Conservation (phyloP, 177 flowering plant genomes). For the Telopea speciosissima region DNA sequence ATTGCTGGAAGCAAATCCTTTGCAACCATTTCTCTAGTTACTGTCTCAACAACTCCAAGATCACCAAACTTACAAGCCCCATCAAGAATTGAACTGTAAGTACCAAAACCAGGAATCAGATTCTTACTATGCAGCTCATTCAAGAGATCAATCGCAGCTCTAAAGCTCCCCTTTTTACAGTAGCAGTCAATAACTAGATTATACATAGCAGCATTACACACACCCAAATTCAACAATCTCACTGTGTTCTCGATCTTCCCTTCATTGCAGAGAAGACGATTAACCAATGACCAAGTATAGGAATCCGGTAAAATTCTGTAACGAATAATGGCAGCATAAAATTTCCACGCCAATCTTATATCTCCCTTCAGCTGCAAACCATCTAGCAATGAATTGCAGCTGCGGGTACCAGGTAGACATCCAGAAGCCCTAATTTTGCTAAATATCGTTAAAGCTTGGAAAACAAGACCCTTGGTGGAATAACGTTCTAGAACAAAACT, state of each 20-base stretch:
- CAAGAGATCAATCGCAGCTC: constrained; percentile 33
- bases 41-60: constrained; percentile 28
- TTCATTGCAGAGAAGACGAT: constrained; percentile 37
- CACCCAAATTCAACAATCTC: constrained; percentile 41
- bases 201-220: constrained; percentile 36
- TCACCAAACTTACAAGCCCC: constrained; percentile 56
- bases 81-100: constrained; percentile 60
- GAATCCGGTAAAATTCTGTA: constrained; percentile 32
- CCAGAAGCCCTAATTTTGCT: constrained; percentile 25
- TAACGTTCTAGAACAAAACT: constrained; percentile 44
- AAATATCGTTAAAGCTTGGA: constrained; percentile 38
- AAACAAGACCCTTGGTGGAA: constrained; percentile 32
- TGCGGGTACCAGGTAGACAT: constrained; percentile 19
- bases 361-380: constrained; percentile 31
- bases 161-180: constrained; percentile 46
- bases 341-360: constrained; percentile 38
- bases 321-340: constrained; percentile 41
- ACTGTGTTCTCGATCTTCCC: constrained; percentile 43
- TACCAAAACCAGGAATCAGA: constrained; percentile 40
- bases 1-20: constrained; percentile 30
- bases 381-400: constrained; percentile 47
- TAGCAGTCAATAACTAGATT: constrained; percentile 41
- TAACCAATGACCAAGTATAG: constrained; percentile 42
- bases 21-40: constrained; percentile 36
- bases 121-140: constrained; percentile 41